Evolutionary conservation across 257 asterid species (phyloP), one percentile per base, ranked within the genome.

Genomic region (Coffea eugenioides): DNA sequence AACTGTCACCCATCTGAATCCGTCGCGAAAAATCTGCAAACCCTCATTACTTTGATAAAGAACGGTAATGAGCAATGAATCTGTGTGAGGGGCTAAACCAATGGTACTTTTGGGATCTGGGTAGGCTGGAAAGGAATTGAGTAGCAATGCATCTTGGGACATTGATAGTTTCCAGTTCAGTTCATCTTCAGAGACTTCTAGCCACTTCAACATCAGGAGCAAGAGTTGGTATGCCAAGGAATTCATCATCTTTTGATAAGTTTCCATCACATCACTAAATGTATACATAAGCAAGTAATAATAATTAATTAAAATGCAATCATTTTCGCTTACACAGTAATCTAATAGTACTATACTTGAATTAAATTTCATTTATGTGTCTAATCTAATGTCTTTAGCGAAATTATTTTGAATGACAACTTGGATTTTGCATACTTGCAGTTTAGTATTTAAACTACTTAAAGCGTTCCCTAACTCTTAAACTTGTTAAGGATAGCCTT

Each of bases 41-140:
- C 97, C 97, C 51, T 85, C 80, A 77, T 86, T 69, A 20, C 86
- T 90, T 68, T 94, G 98, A n/a, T 93, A 94, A 49, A 94, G 91
- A 69, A 94, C 88, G 15, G 98, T 94, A 7, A 94, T 79, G 9
- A 91, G 91, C 25, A 87, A 57, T 0, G 98, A 83, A 61, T 94
- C 98, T 1, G 98, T 94, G 82, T 94, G 97, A 0, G 97, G 94
- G 49, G 94, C 96, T 68, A 94, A 83, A 18, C 98, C 98, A 31
- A 94, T 74, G 23, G 97, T 92, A 2, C 41, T 90, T 25, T 70
- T 84, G 74, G 97, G 95, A 89, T 89, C 87, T 14, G 97, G 98
- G 79, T 97, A 94, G 14, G 86, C 76, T 41, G 98, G 98, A 82
- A 89, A 94, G 0, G 98, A 94, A 64, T 94, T 94, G 11, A 94